A percentile compares a stretch with the other conserved stretches of the same genome.
These are phyloP conservation scores for Metroxylon sagu DNA, from an alignment of 176 grass and related monocot species.

Conservation along the genomic window DNA sequence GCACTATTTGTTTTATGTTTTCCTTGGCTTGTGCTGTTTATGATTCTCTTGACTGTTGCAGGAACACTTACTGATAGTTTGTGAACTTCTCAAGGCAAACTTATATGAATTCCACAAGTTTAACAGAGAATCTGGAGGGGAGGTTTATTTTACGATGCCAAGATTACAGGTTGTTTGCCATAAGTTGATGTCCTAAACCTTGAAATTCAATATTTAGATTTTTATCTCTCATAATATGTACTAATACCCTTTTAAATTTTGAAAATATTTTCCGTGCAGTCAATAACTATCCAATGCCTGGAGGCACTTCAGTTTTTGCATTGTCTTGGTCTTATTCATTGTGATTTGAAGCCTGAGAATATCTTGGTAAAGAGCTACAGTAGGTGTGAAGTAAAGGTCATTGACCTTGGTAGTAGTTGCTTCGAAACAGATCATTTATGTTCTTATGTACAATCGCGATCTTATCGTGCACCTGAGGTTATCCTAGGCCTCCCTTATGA, in stretches of 20 bases:
- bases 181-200: background rate
- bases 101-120: slow-evolving; percentile 99
- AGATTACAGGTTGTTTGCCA: slow-evolving; percentile 64
- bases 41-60: slow-evolving; percentile 28
- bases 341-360: slow-evolving; percentile 97
- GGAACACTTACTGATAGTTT: slow-evolving; percentile 98
- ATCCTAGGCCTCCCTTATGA: slow-evolving; percentile 90
- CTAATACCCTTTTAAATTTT: slow-evolving; percentile 11
- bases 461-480: slow-evolving; percentile 96
- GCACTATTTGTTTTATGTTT: background rate
- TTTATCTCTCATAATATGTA: background rate
- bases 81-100: slow-evolving; percentile 99
- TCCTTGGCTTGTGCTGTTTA: background rate
- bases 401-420: slow-evolving; percentile 98
- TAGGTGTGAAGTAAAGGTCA: slow-evolving; percentile 97
- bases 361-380: slow-evolving; percentile 99
- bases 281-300: slow-evolving; percentile 95
- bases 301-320: slow-evolving; percentile 97
- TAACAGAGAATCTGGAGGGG: slow-evolving; percentile 97
- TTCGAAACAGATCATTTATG: slow-evolving; percentile 98
- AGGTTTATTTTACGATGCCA: slow-evolving; percentile 99
- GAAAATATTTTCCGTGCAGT: slow-evolving; percentile 40
- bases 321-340: slow-evolving; percentile 92
- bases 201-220: background rate
- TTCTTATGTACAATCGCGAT: slow-evolving; percentile 89